phyloP scores from a whole-genome alignment of 2,329 filamentous ascomycete genomes.

The Venturia effusa region DNA sequence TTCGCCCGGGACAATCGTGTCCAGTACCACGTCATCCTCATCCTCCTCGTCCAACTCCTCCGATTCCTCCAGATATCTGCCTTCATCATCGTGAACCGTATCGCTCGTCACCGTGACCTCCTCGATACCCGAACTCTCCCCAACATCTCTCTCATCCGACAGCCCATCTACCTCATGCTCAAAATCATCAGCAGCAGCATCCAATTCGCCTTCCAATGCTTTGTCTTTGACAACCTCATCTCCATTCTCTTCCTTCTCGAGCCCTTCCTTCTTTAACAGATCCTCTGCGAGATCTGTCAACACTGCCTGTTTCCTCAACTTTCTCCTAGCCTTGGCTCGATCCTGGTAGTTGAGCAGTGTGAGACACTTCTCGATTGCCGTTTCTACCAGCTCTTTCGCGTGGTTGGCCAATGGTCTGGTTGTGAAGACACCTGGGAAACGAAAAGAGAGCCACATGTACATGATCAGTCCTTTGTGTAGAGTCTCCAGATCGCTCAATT shows the following conservation, averaged over 20 bases:
- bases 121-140: neutral
- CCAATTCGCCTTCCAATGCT: neutral
- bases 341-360: neutral
- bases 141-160: neutral
- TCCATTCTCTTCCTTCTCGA: neutral
- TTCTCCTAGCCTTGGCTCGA: neutral
- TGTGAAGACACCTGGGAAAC: conserved; percentile 70
- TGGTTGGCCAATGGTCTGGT: conserved; percentile 68
- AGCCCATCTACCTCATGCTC: neutral
- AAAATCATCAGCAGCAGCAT: neutral
- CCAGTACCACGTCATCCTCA: neutral
- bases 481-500: conserved; percentile 59
- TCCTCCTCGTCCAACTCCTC: neutral
- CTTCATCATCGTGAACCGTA: neutral
- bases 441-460: conserved; percentile 89
- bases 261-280: neutral
- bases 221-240: neutral
- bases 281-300: conserved; percentile 1
- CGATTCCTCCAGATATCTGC: neutral
- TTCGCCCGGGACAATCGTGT: neutral
- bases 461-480: conserved; percentile 75
- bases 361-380: conserved; percentile 48
- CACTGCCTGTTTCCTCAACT: neutral
- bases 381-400: conserved; percentile 66
- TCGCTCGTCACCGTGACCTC: neutral